Percentiles rank a stretch among this genome's conserved stretches.
Conservation (phyloP, 306 rosid species). For the Cyamopsis tetragonoloba region DNA sequence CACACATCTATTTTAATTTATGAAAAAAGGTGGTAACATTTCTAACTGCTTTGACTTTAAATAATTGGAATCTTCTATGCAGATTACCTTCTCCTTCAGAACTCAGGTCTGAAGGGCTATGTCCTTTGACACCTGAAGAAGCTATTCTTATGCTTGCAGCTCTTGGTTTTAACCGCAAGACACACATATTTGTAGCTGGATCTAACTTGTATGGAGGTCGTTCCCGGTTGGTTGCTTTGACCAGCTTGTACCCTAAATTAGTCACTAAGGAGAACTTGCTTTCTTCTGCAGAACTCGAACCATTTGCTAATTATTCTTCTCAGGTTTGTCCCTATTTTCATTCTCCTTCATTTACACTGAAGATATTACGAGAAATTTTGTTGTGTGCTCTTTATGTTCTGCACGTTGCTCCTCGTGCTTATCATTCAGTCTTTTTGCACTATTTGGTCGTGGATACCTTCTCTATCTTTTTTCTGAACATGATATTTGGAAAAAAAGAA, state of each 20-base stretch:
- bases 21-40: background rate
- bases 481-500: background rate
- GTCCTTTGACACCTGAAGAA: conserved; percentile 95
- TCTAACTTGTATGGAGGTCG: conserved; percentile 86
- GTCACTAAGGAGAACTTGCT: conserved; percentile 95
- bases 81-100: conserved; percentile 84
- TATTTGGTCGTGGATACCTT: background rate
- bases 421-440: background rate
- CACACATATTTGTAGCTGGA: conserved; percentile 84
- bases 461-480: background rate
- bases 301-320: conserved; percentile 79
- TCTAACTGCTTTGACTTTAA: background rate
- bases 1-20: background rate
- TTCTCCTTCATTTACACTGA: background rate
- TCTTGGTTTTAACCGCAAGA: conserved; percentile 90
- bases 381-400: background rate
- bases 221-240: conserved; percentile 72
- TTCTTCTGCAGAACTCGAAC: conserved; percentile 64
- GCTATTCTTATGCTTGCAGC: conserved; percentile 93
- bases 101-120: conserved; percentile 84
- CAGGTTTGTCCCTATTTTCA: conserved; percentile 56
- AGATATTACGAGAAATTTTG: background rate
- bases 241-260: conserved; percentile 79
- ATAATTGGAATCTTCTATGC: conserved; percentile 31
- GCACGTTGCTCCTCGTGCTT: background rate